phyloP scores from a whole-genome alignment of 139 green algal genomes.

The Volvox africanus region DNA sequence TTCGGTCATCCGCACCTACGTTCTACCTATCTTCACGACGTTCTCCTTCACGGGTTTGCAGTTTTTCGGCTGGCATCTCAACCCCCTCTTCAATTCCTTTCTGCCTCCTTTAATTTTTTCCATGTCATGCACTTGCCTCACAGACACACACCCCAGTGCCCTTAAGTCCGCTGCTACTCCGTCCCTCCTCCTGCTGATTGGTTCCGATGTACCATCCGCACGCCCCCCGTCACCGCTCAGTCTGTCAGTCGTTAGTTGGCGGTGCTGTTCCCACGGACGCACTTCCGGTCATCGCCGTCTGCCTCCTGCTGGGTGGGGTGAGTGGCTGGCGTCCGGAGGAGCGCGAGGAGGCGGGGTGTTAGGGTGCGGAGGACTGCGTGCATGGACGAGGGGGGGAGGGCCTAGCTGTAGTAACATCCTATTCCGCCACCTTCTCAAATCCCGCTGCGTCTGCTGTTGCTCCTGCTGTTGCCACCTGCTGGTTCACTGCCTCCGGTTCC shows the following conservation, averaged over 20 bases:
- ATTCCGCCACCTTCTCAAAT: no score
- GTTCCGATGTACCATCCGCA: no score
- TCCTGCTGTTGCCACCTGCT: no score
- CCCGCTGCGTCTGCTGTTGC: no score
- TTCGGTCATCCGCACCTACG: no score
- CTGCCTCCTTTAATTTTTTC: background rate
- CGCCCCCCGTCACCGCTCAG: background rate
- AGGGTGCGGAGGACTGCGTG: background rate
- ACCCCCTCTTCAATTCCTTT: background rate
- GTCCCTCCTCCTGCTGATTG: no score
- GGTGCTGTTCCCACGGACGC: conserved; percentile 50
- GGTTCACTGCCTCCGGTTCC: background rate
- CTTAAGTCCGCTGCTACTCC: background rate
- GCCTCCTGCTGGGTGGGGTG: conserved; percentile 51
- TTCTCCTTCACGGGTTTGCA: no score
- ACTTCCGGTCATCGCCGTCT: conserved; percentile 50
- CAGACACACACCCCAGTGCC: background rate
- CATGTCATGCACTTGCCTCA: background rate
- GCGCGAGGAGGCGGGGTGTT: background rate
- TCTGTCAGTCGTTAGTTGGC: conserved; percentile 50
- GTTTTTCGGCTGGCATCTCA: no score
- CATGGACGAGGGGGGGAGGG: background rate
- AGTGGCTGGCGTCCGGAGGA: background rate
- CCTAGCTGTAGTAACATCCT: no score
- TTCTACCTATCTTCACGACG: no score